These are phyloP conservation scores for Monoraphidium neglectum DNA, from an alignment of 139 green algal genomes.

Conservation along the genomic window DNA sequence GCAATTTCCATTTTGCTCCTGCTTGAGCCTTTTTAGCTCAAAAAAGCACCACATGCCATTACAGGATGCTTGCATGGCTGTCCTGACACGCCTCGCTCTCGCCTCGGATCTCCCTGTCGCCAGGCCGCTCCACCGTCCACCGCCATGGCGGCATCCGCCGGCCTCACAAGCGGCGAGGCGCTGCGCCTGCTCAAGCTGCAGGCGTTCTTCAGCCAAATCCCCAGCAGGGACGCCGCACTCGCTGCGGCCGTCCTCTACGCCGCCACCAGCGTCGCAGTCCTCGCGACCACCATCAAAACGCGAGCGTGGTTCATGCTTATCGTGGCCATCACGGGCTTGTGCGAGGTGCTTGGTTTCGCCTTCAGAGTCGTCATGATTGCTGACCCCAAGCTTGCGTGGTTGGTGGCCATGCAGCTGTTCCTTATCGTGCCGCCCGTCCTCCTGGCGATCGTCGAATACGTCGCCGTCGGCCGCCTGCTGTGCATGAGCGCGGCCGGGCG, in stretches of 20 bases:
- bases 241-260: conserved; percentile 8
- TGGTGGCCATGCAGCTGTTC: conserved; percentile 20
- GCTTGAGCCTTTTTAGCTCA: too few species aligned
- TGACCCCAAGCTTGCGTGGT: not conserved
- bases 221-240: not conserved
- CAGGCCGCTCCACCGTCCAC: too few species aligned
- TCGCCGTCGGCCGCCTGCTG: conserved; percentile 26
- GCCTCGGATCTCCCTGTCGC: too few species aligned
- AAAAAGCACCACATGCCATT: too few species aligned
- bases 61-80: too few species aligned
- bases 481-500: not conserved
- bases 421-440: conserved; percentile 41
- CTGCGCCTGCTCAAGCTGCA: too few species aligned
- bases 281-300: conserved; percentile 6
- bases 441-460: conserved; percentile 36
- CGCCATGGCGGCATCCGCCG: too few species aligned
- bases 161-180: too few species aligned
- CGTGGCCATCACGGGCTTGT: conserved; percentile 1
- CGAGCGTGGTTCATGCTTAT: conserved; percentile 35
- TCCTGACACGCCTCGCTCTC: too few species aligned
- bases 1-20: too few species aligned
- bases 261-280: not conserved
- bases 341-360: conserved; percentile 21
- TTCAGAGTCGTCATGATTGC: conserved; percentile 11
- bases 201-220: conserved; percentile 5